A percentile compares a stretch with the other conserved stretches of the same genome.
Conservation (phyloP, 2,329 filamentous ascomycete genomes). For the Onygena corvina region DNA sequence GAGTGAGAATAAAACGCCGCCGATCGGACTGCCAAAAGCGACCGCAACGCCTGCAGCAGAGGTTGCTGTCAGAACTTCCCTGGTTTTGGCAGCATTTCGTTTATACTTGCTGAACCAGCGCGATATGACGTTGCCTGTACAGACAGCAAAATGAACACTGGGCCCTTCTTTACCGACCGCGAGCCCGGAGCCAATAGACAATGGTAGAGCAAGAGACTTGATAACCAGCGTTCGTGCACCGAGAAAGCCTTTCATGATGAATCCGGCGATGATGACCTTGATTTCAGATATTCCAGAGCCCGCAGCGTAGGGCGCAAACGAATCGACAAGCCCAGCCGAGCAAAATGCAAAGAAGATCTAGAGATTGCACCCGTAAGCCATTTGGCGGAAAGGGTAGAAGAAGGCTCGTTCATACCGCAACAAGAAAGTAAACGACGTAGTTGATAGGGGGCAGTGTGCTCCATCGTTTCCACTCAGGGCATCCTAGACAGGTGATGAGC, state of each 20-base stretch:
- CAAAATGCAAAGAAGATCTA: constrained; percentile 68
- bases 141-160: constrained; percentile 97
- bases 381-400: background rate
- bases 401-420: constrained; percentile 50
- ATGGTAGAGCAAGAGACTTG: constrained; percentile 79
- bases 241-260: constrained; percentile 97
- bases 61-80: constrained; percentile 88
- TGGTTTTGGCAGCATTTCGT: constrained; percentile 81
- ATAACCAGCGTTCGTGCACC: constrained; percentile 84
- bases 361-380: background rate
- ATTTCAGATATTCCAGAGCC: constrained; percentile 97
- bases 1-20: constrained; percentile 87
- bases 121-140: constrained; percentile 92
- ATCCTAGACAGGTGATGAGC: constrained; percentile 42
- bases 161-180: constrained; percentile 96
- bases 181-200: constrained; percentile 85
- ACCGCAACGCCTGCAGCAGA: constrained; percentile 92
- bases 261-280: constrained; percentile 97
- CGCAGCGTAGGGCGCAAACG: constrained; percentile 88
- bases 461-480: constrained; percentile 81
- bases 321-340: constrained; percentile 73
- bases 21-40: constrained; percentile 93
- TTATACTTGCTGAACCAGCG: constrained; percentile 85
- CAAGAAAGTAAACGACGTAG: constrained; percentile 77
- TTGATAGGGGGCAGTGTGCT: constrained; percentile 65